Evolutionary conservation across 768 basidiomycete genomes (phyloP), one percentile per base, ranked within the genome.

Genomic region (Sarcomyxa edulis): DNA sequence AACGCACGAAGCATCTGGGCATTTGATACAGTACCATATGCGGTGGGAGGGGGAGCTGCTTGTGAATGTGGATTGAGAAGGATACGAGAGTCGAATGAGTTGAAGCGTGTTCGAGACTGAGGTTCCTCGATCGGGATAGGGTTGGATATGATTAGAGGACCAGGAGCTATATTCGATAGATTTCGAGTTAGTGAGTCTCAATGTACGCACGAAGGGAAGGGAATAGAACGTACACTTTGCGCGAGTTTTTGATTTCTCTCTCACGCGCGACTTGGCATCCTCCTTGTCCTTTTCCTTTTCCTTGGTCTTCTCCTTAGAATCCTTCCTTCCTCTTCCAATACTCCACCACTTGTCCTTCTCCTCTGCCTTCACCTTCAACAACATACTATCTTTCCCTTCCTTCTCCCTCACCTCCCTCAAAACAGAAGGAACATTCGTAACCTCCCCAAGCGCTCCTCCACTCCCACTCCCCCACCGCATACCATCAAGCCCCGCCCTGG

Each of bases 341-440:
- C 74, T 89, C 88, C 86, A 90, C 85, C 86, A 90, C 56, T 79
- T 84, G 51, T 71, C 69, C 49, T 68, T 75, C 44, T 70, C 74
- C 39, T 64, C 66, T 40, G 62, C 51, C 42, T 55, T 48, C 25
- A 64, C 66, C 42, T 59, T 60, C 32, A 57, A 58, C 56, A 45
- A 32, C 38, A 39, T 55, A 19, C 48, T 39, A 43, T 46, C 54
- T 42, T 52, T 56, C 50, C 47, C 51, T 45, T 47, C 51, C 48
- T 35, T 45, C 46, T 55, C 30, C 43, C 52, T 39, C 39, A 29
- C 27, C 30, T 36, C 41, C 35, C 34, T 14, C 27, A 16, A 21
- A 50, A 36, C 52, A 26, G 60, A 32, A 5, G 65, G 66, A 14
- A 73, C 60, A 42, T 83, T 86, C 44, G 81, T 83, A 6, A 76